phyloP scores from a whole-genome alignment of 129 eudicot genomes.

The Lactuca saligna region DNA sequence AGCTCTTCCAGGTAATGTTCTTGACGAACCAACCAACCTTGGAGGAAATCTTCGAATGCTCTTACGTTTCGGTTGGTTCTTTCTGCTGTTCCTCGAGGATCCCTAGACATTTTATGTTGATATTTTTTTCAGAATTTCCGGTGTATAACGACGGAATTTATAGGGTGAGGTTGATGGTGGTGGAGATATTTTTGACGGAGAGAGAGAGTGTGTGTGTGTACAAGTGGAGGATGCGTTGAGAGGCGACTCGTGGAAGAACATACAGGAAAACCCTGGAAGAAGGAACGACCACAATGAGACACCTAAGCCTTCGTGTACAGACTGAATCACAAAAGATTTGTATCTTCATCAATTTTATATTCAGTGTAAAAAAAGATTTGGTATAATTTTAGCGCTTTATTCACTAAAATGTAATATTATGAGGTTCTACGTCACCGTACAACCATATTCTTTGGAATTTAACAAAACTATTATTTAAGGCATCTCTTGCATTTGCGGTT shows the following conservation, averaged over 20 bases:
- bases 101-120: slow-evolving; percentile 9
- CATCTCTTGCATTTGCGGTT: too few species aligned
- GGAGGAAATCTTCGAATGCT: slow-evolving; percentile 37
- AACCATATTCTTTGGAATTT: too few species aligned
- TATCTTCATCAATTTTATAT: background rate
- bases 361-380: too few species aligned
- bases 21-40: slow-evolving; percentile 54
- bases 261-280: background rate
- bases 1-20: slow-evolving; percentile 43
- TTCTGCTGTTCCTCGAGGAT: background rate
- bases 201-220: background rate
- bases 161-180: background rate
- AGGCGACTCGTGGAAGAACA: slow-evolving; percentile 4
- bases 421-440: too few species aligned
- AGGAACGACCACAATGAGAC: background rate
- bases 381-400: too few species aligned
- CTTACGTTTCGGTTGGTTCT: slow-evolving; percentile 1
- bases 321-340: background rate
- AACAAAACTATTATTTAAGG: too few species aligned
- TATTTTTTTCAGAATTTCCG: background rate
- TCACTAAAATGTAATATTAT: too few species aligned
- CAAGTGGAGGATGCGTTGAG: slow-evolving; percentile 5
- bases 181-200: background rate
- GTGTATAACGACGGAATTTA: slow-evolving; percentile 1
- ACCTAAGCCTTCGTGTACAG: background rate